Conservation (phyloP, 805 yeast genomes). For the Candida bentonensis region DNA sequence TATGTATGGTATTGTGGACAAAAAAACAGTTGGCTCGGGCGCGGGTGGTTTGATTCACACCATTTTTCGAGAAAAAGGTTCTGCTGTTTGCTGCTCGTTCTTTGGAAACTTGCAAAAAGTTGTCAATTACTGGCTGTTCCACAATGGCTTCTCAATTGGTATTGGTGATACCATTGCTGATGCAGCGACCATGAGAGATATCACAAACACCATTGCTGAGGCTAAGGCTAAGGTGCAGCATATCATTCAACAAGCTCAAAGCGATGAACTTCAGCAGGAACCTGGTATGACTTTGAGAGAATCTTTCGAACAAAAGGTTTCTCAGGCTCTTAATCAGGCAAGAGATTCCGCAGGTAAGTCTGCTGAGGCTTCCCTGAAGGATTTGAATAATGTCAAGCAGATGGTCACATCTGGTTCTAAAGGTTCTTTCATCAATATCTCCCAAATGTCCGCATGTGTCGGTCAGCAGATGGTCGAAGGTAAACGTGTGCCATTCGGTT, state of each 20-base stretch:
- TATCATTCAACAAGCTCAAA: conserved; percentile 85
- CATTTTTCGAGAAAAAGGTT: conserved; percentile 95
- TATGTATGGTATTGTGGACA: conserved; percentile 95
- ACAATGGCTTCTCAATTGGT: conserved; percentile 96
- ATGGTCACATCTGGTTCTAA: conserved; percentile 99
- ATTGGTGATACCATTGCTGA: conserved; percentile 99
- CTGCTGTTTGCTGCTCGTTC: conserved; percentile 73
- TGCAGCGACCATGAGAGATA: conserved; percentile 85
- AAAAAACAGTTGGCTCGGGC: conserved; percentile 96
- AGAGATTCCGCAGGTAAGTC: conserved; percentile 99
- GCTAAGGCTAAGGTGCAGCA: conserved; percentile 93
- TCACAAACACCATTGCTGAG: conserved; percentile 81
- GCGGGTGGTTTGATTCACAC: conserved; percentile 97
- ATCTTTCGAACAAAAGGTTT: conserved; percentile 94
- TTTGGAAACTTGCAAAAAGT: conserved; percentile 91
- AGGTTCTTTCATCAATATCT: conserved; percentile 96
- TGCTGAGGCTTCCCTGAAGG: conserved; percentile 92
- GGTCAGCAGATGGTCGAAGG: conserved; percentile 99
- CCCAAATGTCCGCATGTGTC: conserved; percentile 99
- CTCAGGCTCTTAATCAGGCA: conserved; percentile 89
- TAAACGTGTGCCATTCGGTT: conserved; percentile 97
- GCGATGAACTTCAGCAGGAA: conserved; percentile 76
- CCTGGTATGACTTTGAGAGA: conserved; percentile 99
- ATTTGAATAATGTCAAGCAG: conserved; percentile 90
- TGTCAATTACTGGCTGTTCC: conserved; percentile 91